Percentiles rank a stretch among this genome's conserved stretches.
phyloP scores from a whole-genome alignment of 78 protist genomes.

The Monosiga brevicollis region DNA sequence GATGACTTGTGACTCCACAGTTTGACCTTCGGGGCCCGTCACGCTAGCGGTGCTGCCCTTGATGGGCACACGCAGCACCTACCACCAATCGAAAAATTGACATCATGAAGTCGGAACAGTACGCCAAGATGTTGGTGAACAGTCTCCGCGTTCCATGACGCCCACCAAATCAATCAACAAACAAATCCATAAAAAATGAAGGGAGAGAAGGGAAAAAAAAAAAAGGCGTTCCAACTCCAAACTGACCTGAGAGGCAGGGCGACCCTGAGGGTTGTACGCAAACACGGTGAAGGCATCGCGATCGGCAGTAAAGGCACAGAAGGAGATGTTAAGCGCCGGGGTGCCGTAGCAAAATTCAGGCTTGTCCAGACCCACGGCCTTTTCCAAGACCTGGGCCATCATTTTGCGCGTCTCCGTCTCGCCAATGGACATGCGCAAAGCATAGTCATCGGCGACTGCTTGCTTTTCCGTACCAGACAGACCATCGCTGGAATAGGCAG shows the following conservation, averaged over 20 bases:
- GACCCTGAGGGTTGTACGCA: slow-evolving; percentile 10
- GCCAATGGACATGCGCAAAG: slow-evolving; percentile 44
- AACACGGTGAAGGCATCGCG: neutral
- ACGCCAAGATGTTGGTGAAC: no score
- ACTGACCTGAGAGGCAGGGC: neutral
- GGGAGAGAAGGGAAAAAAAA: neutral
- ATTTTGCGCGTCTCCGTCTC: neutral
- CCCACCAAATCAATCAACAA: no score
- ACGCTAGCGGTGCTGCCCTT: neutral
- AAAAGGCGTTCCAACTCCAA: no score
- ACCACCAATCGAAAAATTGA: no score
- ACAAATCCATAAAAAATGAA: neutral
- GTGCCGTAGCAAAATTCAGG: neutral
- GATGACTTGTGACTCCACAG: slow-evolving; percentile 1
- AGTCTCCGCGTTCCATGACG: no score
- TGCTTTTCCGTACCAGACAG: slow-evolving; percentile 73
- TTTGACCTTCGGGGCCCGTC: neutral
- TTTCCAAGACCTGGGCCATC: slow-evolving; percentile 1
- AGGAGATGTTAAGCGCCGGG: neutral
- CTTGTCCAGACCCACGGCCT: neutral
- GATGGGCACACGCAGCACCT: neutral
- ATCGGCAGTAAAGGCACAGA: neutral
- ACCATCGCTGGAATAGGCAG: no score
- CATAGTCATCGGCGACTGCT: slow-evolving; percentile 73
- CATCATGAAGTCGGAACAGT: no score